Conservation (phyloP, 164 flowering plant genomes). For the Brasenia schreberi region DNA sequence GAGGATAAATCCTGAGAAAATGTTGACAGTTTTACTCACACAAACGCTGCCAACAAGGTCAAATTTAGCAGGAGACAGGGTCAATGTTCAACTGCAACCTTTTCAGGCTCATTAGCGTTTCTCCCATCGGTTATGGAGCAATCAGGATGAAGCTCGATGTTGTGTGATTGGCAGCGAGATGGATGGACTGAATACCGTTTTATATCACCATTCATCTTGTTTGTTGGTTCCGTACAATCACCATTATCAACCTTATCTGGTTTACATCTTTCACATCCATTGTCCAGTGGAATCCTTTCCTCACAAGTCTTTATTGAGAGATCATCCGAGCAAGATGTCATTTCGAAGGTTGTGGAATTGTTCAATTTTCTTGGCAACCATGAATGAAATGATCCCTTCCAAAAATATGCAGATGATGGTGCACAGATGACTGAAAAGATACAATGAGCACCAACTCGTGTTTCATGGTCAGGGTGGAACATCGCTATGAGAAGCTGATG, state of each 20-base stretch:
- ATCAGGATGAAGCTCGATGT: constrained; percentile 22
- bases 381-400: constrained; percentile 9
- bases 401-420: constrained; percentile 39
- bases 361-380: constrained; percentile 3
- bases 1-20: background rate
- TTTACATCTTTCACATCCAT: constrained; percentile 9
- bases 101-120: constrained; percentile 2
- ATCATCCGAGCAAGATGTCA: constrained; percentile 11
- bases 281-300: constrained; percentile 13
- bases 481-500: constrained; percentile 74
- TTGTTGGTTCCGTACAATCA: constrained; percentile 9
- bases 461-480: constrained; percentile 75
- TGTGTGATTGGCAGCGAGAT: constrained; percentile 15
- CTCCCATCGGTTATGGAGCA: constrained; percentile 23
- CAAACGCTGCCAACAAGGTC: background rate
- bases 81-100: constrained; percentile 18
- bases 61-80: constrained; percentile 1
- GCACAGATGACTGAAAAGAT: constrained; percentile 57
- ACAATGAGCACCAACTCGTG: constrained; percentile 64
- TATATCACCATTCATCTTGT: constrained; percentile 12
- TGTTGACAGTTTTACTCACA: background rate
- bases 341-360: constrained; percentile 15
- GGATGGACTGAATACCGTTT: constrained; percentile 8
- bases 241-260: constrained; percentile 11
- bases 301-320: constrained; percentile 11